A percentile compares a stretch with the other conserved stretches of the same genome.
phyloP scores from a whole-genome alignment of 73 alveolate genomes.

The Tetrahymena malaccensis region DNA sequence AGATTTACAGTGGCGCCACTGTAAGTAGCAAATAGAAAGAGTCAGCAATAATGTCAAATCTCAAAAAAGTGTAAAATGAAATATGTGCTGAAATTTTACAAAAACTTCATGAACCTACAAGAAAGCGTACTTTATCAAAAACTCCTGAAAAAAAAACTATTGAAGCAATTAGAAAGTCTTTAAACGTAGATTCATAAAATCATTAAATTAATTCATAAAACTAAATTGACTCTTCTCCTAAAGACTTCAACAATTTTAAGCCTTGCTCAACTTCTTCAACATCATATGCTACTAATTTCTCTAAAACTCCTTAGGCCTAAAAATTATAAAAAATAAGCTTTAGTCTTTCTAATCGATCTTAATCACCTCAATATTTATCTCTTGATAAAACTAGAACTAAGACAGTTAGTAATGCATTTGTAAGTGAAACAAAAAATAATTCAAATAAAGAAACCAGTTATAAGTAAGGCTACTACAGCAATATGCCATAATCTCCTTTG shows the following conservation, averaged over 20 bases:
- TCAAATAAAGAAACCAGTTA: not conserved
- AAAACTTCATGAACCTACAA: not conserved
- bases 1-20: not conserved
- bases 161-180: not conserved
- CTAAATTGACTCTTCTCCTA: not conserved
- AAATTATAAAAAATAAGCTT: not conserved
- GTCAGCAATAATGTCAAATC: not conserved
- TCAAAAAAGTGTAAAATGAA: not conserved
- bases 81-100: not conserved
- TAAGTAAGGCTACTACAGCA: not conserved
- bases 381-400: not conserved
- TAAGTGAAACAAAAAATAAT: not conserved
- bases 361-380: not conserved
- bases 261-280: not conserved
- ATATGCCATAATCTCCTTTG: not conserved
- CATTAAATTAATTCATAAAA: not conserved
- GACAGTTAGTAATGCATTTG: not conserved
- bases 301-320: not conserved
- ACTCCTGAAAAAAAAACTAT: not conserved
- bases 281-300: not conserved
- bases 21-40: not conserved
- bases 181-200: not conserved
- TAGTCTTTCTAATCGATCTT: not conserved
- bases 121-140: not conserved
- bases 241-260: not conserved